Conservation (phyloP, 1,139 yeast species). For the Pichia cactophila region DNA sequence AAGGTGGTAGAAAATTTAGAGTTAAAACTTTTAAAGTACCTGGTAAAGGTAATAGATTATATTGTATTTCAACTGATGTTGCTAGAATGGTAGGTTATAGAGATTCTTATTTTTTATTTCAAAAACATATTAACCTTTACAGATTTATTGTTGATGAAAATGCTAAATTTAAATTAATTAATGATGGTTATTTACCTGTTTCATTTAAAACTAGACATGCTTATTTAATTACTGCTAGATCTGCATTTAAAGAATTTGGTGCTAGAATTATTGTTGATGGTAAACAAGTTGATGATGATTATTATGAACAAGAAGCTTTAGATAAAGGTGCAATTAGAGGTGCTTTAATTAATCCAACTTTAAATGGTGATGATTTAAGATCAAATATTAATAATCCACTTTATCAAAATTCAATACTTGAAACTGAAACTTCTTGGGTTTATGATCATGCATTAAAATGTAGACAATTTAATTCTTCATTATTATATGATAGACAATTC, state of each 20-base stretch:
- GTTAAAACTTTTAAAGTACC: slow-evolving; percentile 74
- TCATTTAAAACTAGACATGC: slow-evolving; percentile 89
- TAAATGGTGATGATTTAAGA: slow-evolving; percentile 10
- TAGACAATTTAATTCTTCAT: slow-evolving; percentile 55
- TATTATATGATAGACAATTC: slow-evolving; percentile 54
- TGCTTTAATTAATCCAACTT: slow-evolving; percentile 28
- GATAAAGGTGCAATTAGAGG: slow-evolving; percentile 73
- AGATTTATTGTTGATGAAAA: slow-evolving; percentile 70
- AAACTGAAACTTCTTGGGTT: slow-evolving; percentile 49
- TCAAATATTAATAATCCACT: slow-evolving; percentile 6
- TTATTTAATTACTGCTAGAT: slow-evolving; percentile 83
- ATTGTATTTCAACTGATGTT: slow-evolving; percentile 92
- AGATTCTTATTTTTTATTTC: slow-evolving; percentile 85
- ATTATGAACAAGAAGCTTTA: slow-evolving; percentile 70
- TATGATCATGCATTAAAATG: slow-evolving; percentile 77
- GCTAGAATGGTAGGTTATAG: slow-evolving; percentile 92
- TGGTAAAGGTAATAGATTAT: slow-evolving; percentile 66
- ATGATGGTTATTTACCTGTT: slow-evolving; percentile 76
- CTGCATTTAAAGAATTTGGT: slow-evolving; percentile 89
- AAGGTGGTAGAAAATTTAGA: slow-evolving; percentile 72
- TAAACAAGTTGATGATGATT: slow-evolving; percentile 75
- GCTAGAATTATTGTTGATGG: slow-evolving; percentile 79
- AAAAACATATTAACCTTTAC: slow-evolving; percentile 65
- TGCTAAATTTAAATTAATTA: slow-evolving; percentile 77
- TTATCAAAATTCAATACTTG: slow-evolving; percentile 3